Evolutionary conservation across 805 yeast genomes (phyloP).

Genomic region (Cyberlindnera euphorbiae): DNA sequence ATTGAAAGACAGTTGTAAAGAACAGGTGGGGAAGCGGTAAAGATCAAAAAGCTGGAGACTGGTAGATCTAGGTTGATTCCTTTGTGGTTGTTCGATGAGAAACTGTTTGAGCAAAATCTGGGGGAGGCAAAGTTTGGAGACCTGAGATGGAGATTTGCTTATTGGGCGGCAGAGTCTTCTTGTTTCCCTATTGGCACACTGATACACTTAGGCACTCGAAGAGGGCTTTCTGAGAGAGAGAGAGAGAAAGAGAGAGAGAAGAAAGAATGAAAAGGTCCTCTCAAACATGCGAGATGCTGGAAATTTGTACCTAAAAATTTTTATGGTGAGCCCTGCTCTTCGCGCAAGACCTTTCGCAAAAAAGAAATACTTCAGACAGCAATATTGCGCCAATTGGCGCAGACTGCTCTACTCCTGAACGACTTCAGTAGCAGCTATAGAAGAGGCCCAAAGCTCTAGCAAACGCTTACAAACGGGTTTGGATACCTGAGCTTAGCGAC

Average conservation of each 20-base stretch:
- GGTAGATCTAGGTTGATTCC: neutral
- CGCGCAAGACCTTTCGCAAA: neutral
- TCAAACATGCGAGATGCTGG: slow-evolving; percentile 2
- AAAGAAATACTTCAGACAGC: neutral
- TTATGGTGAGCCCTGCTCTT: neutral
- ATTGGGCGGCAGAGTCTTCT: slow-evolving; percentile 17
- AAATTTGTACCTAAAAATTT: slow-evolving; percentile 12
- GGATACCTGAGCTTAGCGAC: too few species aligned
- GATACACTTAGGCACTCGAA: slow-evolving; percentile 15
- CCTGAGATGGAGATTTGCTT: slow-evolving; percentile 9
- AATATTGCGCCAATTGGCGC: neutral
- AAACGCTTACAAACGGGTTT: too few species aligned
- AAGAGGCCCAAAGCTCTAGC: too few species aligned
- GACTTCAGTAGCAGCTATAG: too few species aligned
- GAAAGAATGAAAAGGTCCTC: neutral
- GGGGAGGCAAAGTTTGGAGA: slow-evolving; percentile 7
- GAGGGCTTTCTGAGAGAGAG: slow-evolving; percentile 32
- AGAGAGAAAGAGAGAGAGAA: slow-evolving; percentile 19
- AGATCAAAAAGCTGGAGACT: slow-evolving; percentile 10
- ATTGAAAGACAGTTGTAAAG: neutral
- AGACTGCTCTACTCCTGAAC: too few species aligned
- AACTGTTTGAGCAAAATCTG: neutral
- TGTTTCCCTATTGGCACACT: slow-evolving; percentile 12
- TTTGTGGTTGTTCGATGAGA: neutral
- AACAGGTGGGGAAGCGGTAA: neutral